Evolutionary conservation across 176 grass and related monocot genomes (phyloP).

Genomic region (Aegilops bicornis): DNA sequence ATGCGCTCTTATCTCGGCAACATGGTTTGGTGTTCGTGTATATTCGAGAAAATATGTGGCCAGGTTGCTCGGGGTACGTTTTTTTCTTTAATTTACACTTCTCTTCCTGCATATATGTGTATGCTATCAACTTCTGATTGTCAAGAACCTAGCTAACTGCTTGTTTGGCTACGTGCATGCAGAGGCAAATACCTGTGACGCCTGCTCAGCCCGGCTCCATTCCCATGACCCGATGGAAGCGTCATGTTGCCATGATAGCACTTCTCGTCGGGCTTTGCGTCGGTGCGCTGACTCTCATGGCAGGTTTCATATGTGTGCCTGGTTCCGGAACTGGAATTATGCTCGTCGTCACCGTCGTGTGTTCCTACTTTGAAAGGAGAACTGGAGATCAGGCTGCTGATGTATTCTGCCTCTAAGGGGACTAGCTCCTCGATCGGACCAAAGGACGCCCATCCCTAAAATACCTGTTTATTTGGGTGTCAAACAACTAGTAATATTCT

Average conservation of each 20-base stretch:
- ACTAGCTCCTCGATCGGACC: too few relatives aligned
- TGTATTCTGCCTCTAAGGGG: too few relatives aligned
- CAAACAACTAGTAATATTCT: too few relatives aligned
- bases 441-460: too few relatives aligned
- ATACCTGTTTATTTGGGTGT: too few relatives aligned
- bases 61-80: background rate
- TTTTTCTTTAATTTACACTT: background rate
- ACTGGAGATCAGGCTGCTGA: background rate
- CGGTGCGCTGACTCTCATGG: background rate
- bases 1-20: background rate
- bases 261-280: background rate
- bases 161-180: background rate
- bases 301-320: background rate
- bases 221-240: background rate
- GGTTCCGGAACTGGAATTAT: background rate
- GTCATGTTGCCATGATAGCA: background rate
- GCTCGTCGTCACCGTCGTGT: background rate
- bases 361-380: background rate
- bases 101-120: too few relatives aligned
- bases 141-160: too few relatives aligned
- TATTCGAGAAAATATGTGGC: background rate
- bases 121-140: too few relatives aligned
- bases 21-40: background rate
- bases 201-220: background rate
- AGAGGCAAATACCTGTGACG: background rate